Evolutionary conservation across 140 eudicot genomes (phyloP).

Genomic region (Senecio squalidus): DNA sequence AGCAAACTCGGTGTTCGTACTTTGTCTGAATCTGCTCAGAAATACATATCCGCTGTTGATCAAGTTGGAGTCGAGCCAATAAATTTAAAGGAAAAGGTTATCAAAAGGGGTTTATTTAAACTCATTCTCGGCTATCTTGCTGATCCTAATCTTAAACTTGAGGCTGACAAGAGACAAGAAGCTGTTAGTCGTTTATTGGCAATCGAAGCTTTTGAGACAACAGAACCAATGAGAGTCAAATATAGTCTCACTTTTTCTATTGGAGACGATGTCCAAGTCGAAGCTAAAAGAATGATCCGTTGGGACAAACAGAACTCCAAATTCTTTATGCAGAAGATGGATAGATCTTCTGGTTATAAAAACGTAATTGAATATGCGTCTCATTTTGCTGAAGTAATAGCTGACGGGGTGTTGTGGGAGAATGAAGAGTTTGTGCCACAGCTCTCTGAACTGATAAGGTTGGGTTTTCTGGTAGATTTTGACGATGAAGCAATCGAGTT

Average conservation of each 20-base stretch:
- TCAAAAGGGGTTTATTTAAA: slow-evolving; percentile 27
- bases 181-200: slow-evolving; percentile 17
- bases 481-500: slow-evolving; percentile 40
- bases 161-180: slow-evolving; percentile 21
- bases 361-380: slow-evolving; percentile 28
- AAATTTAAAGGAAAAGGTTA: slow-evolving; percentile 8
- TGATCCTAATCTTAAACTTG: slow-evolving; percentile 5
- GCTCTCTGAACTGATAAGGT: slow-evolving; percentile 30
- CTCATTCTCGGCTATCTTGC: slow-evolving; percentile 37
- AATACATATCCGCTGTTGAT: slow-evolving; percentile 13
- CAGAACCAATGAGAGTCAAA: slow-evolving; percentile 18
- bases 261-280: slow-evolving; percentile 18
- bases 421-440: slow-evolving; percentile 30
- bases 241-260: slow-evolving; percentile 26
- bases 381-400: slow-evolving; percentile 27
- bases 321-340: slow-evolving; percentile 29
- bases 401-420: slow-evolving; percentile 48
- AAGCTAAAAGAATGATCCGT: slow-evolving; percentile 30
- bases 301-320: slow-evolving; percentile 39
- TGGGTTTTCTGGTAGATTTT: slow-evolving; percentile 36
- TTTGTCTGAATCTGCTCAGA: slow-evolving; percentile 30
- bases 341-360: slow-evolving; percentile 14
- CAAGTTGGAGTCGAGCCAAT: background rate
- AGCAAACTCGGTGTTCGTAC: slow-evolving; percentile 28
- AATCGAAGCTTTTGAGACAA: slow-evolving; percentile 10